These are phyloP conservation scores for Phialemoniopsis sp. DNA, from an alignment of 2,329 filamentous ascomycete species.

Conservation along the genomic window DNA sequence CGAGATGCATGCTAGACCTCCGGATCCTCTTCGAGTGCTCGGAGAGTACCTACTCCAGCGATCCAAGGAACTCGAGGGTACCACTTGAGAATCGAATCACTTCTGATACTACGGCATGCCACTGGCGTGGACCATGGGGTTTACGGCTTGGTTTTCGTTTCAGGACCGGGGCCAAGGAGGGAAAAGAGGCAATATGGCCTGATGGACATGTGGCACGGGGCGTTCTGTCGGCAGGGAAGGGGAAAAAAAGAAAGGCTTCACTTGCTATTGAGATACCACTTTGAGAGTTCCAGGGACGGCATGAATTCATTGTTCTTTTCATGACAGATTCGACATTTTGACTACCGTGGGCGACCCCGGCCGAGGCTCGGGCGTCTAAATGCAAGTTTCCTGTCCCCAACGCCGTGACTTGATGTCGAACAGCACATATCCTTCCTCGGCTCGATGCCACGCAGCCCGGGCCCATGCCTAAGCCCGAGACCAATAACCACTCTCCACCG, in stretches of 20 bases:
- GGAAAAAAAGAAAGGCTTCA: too few species aligned
- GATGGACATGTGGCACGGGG: too few species aligned
- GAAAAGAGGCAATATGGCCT: too few species aligned
- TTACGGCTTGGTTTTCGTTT: too few species aligned
- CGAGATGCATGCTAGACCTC: slow-evolving; percentile 42
- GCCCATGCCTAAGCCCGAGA: slow-evolving; percentile 14
- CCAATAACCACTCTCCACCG: slow-evolving; percentile 18
- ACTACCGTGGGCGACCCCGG: slow-evolving; percentile 4
- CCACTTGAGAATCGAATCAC: slow-evolving; percentile 3
- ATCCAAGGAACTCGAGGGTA: slow-evolving; percentile 58
- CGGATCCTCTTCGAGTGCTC: slow-evolving; percentile 63
- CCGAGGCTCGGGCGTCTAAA: slow-evolving; percentile 11
- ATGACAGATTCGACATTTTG: neutral
- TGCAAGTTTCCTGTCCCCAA: slow-evolving; percentile 19
- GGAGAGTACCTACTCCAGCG: slow-evolving; percentile 68
- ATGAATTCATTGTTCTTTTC: neutral
- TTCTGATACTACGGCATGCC: too few species aligned
- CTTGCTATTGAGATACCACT: neutral
- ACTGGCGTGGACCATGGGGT: too few species aligned
- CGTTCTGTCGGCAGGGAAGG: neutral
- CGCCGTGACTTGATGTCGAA: slow-evolving; percentile 9
- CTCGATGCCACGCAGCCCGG: too few species aligned
- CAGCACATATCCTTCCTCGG: neutral
- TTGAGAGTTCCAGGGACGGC: neutral
- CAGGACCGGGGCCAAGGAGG: too few species aligned